Evolutionary conservation across 2,329 filamentous ascomycete genomes (phyloP), one percentile per base, ranked within the genome.

Genomic region (Samsoniella hepiali): DNA sequence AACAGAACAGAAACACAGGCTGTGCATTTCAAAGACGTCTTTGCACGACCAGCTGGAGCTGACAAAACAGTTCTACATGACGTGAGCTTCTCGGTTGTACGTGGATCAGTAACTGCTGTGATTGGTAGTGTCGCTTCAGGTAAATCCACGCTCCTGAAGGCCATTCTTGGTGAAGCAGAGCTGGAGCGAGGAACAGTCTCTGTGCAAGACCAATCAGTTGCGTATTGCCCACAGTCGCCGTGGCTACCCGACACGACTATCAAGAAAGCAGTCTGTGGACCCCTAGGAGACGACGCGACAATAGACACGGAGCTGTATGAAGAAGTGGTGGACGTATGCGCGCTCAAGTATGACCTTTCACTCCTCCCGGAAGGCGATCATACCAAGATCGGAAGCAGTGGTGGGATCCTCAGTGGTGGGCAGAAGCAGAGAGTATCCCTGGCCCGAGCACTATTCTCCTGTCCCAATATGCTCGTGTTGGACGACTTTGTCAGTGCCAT

Each of bases 351-450:
- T 9, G 75, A 77, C 44, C 63, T 75, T 2, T n/a, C 45, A 0
- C 66, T 67, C 5, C 69, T 77, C 2, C 68, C 73, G 0, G 58
- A 70, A 0, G 74, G 76, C 11, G 76, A 78, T 50, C 66, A 68
- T 1, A 75, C 74, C 0, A 65, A 65, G 0, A 71, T 76, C 15
- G 76, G 76, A 2, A 75, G 69, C 13, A 73, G 72, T 44, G 76
- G 77, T 0, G 73, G 76, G 13, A 70, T 70, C 0, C 67, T 79
- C 6, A 78, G 75, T 5, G 77, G 77, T 29, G 77, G 76, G 0
- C 75, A 78, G 63, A 74, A 70, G 7, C 72, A 75, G 34, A 67
- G 75, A 17, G 65, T 77, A 65, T 64, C 69, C 10, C 65, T 76
- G 0, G 72, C 74, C 0, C 64, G 73, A 51, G 72, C 73, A 6